Base-by-base conservation (phyloP, 1,284 basidiomycete species). In the Trametes pubescens region DNA sequence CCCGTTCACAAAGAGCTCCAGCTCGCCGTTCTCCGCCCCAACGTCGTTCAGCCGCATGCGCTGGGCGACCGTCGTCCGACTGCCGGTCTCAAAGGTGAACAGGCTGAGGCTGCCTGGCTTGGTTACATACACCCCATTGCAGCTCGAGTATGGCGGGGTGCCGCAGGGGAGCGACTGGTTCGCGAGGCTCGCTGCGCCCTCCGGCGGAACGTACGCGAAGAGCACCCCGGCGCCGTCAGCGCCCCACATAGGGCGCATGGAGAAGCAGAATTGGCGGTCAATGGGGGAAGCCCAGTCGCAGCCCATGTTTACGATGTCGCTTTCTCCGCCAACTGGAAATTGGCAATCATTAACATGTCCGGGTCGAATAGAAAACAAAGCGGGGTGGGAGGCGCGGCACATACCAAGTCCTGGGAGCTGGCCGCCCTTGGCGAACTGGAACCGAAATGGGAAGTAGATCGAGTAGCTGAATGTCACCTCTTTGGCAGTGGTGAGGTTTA, bases 11-110 rank as follows among this genome's bases (percentile, higher is more conserved):
- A 83, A 86, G 43, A 91, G 74, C 74, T 89, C 81, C 40, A 80
- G 75, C 73, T 81, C 78, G 24, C 86, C 87, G 62, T 90, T 79
- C 22, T 86, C 83, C 40, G 82, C 73, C 7, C 89, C 18, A 84
- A 84, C 21, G 83, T 90, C 69, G 69, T 93, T 93, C 60, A 92
- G 81, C 55, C 74, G 75, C 32, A 91, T 83, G 18, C 82, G 84
- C 72, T 91, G 87, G 24, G 72, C 74, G 66, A 92, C 78, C 29
- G 76, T 80, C 57, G 88, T 92, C 87, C 90, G 91, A 35, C 69
- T 76, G 2, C 90, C 90, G 2, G 79, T 71, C 18, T 79, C 76
- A 78, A 85, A 94, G 3, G 69, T 74, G 82, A 91, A 94, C 0
- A n/a, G n/a, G n/a, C n/a, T n/a, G n/a, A n/a, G n/a, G n/a, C n/a